Evolutionary conservation across 2,329 filamentous ascomycete species (phyloP).

Genomic region (Eurotiales sp.): DNA sequence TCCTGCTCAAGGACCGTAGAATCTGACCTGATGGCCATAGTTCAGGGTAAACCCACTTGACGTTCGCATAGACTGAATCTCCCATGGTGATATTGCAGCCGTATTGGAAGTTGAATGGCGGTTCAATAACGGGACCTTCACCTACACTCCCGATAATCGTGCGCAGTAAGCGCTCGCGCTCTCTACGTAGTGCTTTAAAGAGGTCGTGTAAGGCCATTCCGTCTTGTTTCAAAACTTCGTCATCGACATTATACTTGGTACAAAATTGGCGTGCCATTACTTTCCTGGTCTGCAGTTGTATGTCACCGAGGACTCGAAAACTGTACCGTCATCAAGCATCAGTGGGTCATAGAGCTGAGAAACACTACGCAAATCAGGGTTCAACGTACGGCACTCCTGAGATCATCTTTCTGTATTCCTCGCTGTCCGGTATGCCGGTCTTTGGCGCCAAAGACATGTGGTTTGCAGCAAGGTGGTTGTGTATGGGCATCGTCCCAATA

Average conservation of each 20-base stretch:
- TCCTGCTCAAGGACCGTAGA: too few species aligned
- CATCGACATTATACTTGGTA: conserved; percentile 16
- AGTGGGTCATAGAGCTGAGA: too few species aligned
- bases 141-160: conserved; percentile 17
- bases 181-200: conserved; percentile 11
- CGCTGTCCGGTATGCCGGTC: conserved; percentile 5
- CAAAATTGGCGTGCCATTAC: conserved; percentile 16
- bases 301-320: conserved; percentile 12
- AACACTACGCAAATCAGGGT: too few species aligned
- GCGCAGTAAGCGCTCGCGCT: conserved; percentile 15
- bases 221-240: conserved; percentile 13
- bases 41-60: conserved; percentile 15
- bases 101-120: conserved; percentile 60
- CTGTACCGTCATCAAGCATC: conserved; percentile 3
- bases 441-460: neutral
- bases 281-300: conserved; percentile 14
- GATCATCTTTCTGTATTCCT: conserved; percentile 16
- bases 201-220: conserved; percentile 13
- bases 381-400: conserved; percentile 13
- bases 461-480: neutral
- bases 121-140: conserved; percentile 47
- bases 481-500: neutral
- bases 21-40: too few species aligned
- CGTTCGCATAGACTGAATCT: conserved; percentile 53
- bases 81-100: conserved; percentile 62